phyloP scores from a whole-genome alignment of 495 filamentous ascomycete species.

The Penicillium turbatum region DNA sequence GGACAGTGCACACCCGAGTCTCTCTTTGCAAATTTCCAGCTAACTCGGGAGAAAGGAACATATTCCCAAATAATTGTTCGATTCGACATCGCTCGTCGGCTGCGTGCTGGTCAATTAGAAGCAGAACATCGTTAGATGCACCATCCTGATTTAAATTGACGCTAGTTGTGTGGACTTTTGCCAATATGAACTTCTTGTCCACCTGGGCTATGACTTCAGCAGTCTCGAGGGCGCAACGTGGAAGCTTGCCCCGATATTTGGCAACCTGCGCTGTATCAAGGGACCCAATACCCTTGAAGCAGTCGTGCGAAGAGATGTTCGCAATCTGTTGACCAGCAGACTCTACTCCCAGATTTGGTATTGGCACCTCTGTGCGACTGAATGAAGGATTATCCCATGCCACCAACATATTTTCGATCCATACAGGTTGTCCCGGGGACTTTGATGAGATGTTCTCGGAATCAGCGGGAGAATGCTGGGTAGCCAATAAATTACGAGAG shows the following conservation, averaged over 20 bases:
- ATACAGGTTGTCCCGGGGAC: conserved; percentile 20
- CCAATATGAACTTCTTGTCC: conserved; percentile 84
- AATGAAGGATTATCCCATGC: conserved; percentile 65
- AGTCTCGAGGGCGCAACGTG: conserved; percentile 56
- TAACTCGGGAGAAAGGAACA: conserved; percentile 18
- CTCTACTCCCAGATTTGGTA: conserved; percentile 34
- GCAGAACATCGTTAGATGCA: conserved; percentile 40
- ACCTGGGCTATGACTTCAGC: conserved; percentile 76
- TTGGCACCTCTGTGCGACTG: conserved; percentile 45
- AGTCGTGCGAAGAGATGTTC: conserved; percentile 1
- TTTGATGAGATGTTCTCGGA: not conserved
- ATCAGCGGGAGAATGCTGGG: not conserved
- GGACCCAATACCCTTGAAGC: conserved; percentile 11
- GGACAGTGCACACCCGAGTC: conserved; percentile 23
- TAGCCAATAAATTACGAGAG: not conserved
- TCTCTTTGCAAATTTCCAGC: not conserved
- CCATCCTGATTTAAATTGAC: not conserved
- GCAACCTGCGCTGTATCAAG: conserved; percentile 19
- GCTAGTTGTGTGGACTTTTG: conserved; percentile 41
- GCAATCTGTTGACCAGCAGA: not conserved
- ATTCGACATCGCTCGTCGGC: conserved; percentile 85
- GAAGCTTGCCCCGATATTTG: conserved; percentile 54
- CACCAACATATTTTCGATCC: conserved; percentile 37
- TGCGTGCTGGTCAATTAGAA: conserved; percentile 91
- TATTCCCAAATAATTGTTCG: conserved; percentile 60